These are phyloP conservation scores for Bolboschoenus planiculmis DNA, from an alignment of 176 grass and related monocot species.

Conservation along the genomic window DNA sequence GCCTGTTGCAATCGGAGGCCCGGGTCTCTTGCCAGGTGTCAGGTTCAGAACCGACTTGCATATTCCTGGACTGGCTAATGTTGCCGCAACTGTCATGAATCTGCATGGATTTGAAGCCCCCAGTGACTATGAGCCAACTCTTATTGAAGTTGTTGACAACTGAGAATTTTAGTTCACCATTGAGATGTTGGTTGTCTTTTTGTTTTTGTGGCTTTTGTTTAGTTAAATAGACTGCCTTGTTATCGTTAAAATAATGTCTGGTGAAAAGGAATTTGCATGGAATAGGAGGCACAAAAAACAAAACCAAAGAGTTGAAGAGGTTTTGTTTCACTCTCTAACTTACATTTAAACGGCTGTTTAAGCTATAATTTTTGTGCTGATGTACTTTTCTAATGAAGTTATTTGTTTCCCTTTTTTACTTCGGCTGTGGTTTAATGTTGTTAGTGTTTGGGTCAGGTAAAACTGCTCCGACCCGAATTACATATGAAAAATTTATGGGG, in stretches of 20 bases:
- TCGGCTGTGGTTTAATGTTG: background rate
- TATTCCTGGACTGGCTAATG: constrained; percentile 71
- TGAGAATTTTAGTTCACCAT: constrained; percentile 41
- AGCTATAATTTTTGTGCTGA: constrained; percentile 3
- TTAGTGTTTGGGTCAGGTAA: background rate
- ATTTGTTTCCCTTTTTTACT: background rate
- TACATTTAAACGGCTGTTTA: background rate
- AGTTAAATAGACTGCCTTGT: background rate
- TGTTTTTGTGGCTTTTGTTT: constrained; percentile 8
- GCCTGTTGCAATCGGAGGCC: constrained; percentile 89
- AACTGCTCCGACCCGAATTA: background rate
- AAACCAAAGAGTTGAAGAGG: background rate
- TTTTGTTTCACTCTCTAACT: constrained; percentile 11
- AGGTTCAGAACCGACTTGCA: constrained; percentile 61
- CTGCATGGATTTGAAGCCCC: constrained; percentile 81
- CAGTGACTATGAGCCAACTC: constrained; percentile 72
- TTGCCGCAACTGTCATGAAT: constrained; percentile 92
- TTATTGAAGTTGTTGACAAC: constrained; percentile 69
- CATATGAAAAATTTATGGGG: background rate
- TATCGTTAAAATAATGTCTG: constrained; percentile 20
- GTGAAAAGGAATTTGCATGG: constrained; percentile 10
- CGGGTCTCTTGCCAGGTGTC: constrained; percentile 59
- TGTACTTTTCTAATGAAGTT: background rate
- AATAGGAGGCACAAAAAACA: background rate
- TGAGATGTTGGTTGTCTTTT: constrained; percentile 15